phyloP scores from a whole-genome alignment of 352 stramenopile species.

The Thraustochytrium sp. region DNA sequence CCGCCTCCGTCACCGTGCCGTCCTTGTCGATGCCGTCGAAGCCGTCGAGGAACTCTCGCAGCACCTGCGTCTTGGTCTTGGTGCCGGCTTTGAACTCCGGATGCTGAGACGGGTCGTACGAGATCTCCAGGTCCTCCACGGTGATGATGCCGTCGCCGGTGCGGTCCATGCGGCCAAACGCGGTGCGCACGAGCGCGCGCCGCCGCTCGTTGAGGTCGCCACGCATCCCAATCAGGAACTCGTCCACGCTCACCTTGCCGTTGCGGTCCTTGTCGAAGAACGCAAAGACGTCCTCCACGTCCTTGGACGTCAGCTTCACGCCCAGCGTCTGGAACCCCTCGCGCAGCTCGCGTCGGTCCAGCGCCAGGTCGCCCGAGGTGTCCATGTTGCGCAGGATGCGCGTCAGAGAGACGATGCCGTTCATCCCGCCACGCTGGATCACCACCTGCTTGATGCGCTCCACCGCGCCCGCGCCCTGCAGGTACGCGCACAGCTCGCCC shows the following conservation, averaged over 20 bases:
- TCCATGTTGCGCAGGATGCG: constrained; percentile 52
- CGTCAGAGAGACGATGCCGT: constrained; percentile 48
- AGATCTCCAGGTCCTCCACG: constrained; percentile 49
- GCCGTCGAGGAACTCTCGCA: constrained; percentile 73
- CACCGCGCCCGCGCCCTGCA: neutral
- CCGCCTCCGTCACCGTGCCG: constrained; percentile 67
- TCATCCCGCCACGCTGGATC: constrained; percentile 45
- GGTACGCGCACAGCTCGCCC: constrained; percentile 12
- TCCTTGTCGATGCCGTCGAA: constrained; percentile 77
- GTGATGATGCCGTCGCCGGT: constrained; percentile 51
- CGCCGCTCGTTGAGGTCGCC: constrained; percentile 53
- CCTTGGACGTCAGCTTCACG: constrained; percentile 54
- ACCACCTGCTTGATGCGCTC: constrained; percentile 41
- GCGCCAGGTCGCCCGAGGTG: constrained; percentile 47
- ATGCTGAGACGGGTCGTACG: constrained; percentile 54
- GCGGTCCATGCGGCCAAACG: constrained; percentile 54
- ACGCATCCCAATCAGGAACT: constrained; percentile 75
- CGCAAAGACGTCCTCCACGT: constrained; percentile 47
- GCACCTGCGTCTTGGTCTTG: constrained; percentile 51
- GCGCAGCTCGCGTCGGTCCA: constrained; percentile 49
- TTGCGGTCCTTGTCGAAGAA: constrained; percentile 67
- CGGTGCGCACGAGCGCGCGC: constrained; percentile 50
- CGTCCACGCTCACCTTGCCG: constrained; percentile 65
- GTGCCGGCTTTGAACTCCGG: constrained; percentile 53
- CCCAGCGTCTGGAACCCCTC: constrained; percentile 50